phyloP scores from a whole-genome alignment of 192 early-diverging fungal species.

The Coemansia sp. region DNA sequence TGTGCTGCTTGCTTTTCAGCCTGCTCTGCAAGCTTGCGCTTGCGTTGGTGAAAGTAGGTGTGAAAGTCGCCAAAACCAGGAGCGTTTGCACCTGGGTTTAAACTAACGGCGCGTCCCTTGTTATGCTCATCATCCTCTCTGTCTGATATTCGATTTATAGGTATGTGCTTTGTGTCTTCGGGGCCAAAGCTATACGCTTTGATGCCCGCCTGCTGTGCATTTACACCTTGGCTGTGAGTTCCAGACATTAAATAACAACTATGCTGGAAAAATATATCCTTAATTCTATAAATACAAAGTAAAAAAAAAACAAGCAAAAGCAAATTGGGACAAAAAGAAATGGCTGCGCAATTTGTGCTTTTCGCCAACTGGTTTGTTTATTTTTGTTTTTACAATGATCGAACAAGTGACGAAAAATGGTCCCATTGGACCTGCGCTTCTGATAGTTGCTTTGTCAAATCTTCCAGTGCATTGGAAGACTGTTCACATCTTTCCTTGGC shows the following conservation, averaged over 20 bases:
- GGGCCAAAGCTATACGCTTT: conserved; percentile 6
- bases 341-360: conserved; percentile 10
- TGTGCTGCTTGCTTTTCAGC: conserved; percentile 19
- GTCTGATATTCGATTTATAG: not conserved
- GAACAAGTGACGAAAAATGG: conserved; percentile 36
- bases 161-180: conserved; percentile 1
- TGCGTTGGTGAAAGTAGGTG: conserved; percentile 40
- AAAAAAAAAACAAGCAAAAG: not conserved
- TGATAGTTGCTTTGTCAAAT: conserved; percentile 10
- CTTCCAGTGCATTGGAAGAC: conserved; percentile 11
- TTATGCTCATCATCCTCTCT: not conserved
- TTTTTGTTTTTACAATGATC: conserved; percentile 2
- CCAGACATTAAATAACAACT: not conserved
- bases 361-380: not conserved
- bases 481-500: conserved; percentile 12
- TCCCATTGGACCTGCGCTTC: conserved; percentile 34
- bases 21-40: conserved; percentile 47
- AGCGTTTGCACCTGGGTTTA: not conserved
- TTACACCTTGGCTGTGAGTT: not conserved
- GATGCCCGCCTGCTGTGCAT: not conserved
- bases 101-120: not conserved
- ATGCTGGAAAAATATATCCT: not conserved
- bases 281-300: not conserved
- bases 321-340: not conserved
- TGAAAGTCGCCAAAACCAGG: conserved; percentile 37